Conservation (phyloP, 2,329 filamentous ascomycete genomes). For the Cordyceps fumosorosea region DNA sequence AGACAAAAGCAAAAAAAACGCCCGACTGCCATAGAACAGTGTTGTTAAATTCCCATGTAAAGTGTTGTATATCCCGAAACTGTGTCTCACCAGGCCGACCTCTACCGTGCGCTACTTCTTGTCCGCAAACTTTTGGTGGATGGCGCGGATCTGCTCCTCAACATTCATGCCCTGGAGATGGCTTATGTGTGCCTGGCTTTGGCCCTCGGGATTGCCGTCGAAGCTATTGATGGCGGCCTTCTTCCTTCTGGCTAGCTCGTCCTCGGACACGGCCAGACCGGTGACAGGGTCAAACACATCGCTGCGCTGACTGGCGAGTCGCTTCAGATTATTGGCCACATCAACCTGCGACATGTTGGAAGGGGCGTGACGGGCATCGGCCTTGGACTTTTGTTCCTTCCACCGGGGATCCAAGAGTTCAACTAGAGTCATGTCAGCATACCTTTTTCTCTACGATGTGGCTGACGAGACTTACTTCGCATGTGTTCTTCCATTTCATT, state of each 20-base stretch:
- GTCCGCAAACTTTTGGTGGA: conserved; percentile 47
- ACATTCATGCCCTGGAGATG: conserved; percentile 67
- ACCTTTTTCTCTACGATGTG: neutral
- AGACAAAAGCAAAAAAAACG: neutral
- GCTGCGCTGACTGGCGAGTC: conserved; percentile 79
- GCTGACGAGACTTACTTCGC: conserved; percentile 53
- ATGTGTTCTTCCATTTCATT: conserved; percentile 89
- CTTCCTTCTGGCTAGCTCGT: conserved; percentile 70
- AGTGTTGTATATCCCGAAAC: neutral
- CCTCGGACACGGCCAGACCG: conserved; percentile 62
- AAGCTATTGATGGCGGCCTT: conserved; percentile 60
- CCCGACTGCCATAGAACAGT: neutral
- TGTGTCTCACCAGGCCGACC: no score
- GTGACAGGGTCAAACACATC: conserved; percentile 78
- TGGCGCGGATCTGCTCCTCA: conserved; percentile 73
- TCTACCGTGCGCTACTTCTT: conserved; percentile 25
- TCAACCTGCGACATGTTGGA: conserved; percentile 83
- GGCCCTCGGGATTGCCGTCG: conserved; percentile 58
- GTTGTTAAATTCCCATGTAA: neutral
- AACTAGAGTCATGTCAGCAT: conserved; percentile 48
- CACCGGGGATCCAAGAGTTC: conserved; percentile 89
- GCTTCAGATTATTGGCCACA: conserved; percentile 89
- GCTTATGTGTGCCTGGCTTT: conserved; percentile 45
- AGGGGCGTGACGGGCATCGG: conserved; percentile 74
- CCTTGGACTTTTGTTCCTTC: conserved; percentile 92